Base-by-base conservation (phyloP, 1,284 basidiomycete genomes). In the Pascua guehoae region DNA sequence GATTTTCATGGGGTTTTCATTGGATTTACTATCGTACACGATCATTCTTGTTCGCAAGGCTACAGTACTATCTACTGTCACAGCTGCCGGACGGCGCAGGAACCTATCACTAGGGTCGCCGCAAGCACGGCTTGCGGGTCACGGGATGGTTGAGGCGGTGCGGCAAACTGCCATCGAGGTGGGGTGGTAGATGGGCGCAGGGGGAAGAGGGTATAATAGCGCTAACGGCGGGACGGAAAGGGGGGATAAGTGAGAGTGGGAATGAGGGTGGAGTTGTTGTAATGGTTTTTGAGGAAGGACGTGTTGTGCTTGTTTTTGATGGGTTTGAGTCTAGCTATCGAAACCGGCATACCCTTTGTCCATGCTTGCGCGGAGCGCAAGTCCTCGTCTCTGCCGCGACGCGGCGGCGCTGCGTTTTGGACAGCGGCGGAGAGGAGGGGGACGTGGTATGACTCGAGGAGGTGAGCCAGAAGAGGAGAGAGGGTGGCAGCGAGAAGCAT, bases 71-170 rank as follows among this genome's bases (percentile, higher is more conserved):
- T 46, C 24, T 53, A 54, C 57, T 54, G 36, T 16, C 54, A 58
- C 61, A 60, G 58, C 44, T 48, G 24, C 54, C 44, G 44, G 60
- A 61, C 59, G 65, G 63, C 67, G 62, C 67, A 72, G 65, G 75
- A 78, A 76, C 76, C 76, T 76, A 78, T 78, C 76, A 67, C 76
- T 75, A 75, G 76, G 76, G 74, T 64, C 57, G 51, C 53, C 57
- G 47, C 41, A 40, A 11, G 40, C 38, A 45, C 16, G 46, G 45
- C 53, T 52, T 32, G 24, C 24, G 49, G 41, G 32, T 69, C 62
- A 71, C 76, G 76, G 76, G 76, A 78, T 78, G 76, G 75, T 74
- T 78, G 76, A 78, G 76, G 76, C 76, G 76, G 76, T 72, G 56
- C 45, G 53, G 53, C 44, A 44, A 42, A 47, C 43, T 57, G 49